These are phyloP conservation scores for Neofusicoccum ribis DNA, from an alignment of 2,329 filamentous ascomycete genomes.

Conservation along the genomic window DNA sequence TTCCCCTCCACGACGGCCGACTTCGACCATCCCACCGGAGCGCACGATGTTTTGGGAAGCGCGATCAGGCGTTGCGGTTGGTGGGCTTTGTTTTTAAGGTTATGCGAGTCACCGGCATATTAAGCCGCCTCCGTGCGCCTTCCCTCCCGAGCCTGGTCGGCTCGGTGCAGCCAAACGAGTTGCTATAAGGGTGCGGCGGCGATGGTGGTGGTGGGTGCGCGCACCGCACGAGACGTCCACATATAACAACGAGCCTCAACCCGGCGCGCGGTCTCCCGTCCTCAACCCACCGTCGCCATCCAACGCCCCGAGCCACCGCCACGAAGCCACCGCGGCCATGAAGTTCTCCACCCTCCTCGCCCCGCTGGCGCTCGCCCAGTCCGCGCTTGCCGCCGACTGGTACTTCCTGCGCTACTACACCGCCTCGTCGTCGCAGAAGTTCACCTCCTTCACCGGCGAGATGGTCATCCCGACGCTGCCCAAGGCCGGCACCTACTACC, in stretches of 20 bases:
- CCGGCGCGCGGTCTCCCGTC: background rate
- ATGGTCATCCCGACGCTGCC: constrained; percentile 23
- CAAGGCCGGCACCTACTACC: constrained; percentile 41
- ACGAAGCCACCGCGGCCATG: background rate
- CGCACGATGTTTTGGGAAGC: background rate
- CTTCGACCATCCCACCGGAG: background rate
- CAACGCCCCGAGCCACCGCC: constrained; percentile 13
- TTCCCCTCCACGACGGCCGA: background rate
- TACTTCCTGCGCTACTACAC: constrained; percentile 25
- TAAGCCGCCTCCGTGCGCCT: background rate
- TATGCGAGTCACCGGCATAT: background rate
- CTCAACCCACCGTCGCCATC: constrained; percentile 17
- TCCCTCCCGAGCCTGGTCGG: no score
- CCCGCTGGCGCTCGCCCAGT: background rate
- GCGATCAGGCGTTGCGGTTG: background rate
- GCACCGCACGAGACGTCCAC: constrained; percentile 8
- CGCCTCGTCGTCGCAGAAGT: constrained; percentile 20
- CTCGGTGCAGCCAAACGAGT: no score
- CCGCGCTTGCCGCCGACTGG: constrained; percentile 22
- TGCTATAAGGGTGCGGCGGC: no score
- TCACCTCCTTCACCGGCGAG: constrained; percentile 24
- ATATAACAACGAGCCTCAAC: no score
- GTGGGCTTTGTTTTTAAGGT: constrained; percentile 6
- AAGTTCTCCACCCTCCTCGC: background rate
- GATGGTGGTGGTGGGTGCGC: background rate